phyloP scores from a whole-genome alignment of 129 eudicot genomes.

The Arctium lappa region DNA sequence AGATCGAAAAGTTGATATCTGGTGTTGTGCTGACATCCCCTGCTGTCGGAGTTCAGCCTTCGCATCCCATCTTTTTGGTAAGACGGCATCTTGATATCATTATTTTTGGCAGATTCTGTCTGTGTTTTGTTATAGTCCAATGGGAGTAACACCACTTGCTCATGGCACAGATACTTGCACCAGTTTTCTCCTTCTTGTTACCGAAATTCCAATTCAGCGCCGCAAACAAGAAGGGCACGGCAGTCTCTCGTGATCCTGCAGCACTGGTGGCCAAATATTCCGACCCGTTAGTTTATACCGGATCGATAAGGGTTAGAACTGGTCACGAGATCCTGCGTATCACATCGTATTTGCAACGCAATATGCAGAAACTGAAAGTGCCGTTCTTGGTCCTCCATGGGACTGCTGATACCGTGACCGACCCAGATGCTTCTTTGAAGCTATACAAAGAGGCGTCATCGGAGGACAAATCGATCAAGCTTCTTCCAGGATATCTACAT shows the following conservation, averaged over 20 bases:
- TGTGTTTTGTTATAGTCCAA: background rate
- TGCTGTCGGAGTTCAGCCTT: conserved; percentile 86
- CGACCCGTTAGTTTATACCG: conserved; percentile 83
- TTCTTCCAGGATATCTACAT: conserved; percentile 55
- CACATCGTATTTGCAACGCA: conserved; percentile 59
- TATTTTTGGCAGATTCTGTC: background rate
- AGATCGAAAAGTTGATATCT: conserved; percentile 41
- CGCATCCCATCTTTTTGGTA: conserved; percentile 76
- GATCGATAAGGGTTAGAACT: conserved; percentile 69
- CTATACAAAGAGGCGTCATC: conserved; percentile 65
- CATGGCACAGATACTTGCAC: conserved; percentile 59
- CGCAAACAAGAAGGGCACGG: conserved; percentile 68
- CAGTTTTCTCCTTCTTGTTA: conserved; percentile 58
- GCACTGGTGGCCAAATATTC: conserved; percentile 75
- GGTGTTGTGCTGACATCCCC: conserved; percentile 87
- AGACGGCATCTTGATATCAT: background rate
- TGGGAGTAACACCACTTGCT: background rate
- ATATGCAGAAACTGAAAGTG: conserved; percentile 36
- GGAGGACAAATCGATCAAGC: conserved; percentile 59
- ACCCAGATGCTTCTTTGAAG: conserved; percentile 65
- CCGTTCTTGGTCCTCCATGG: conserved; percentile 93
- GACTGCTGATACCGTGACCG: conserved; percentile 65
- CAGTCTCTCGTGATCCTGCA: conserved; percentile 75
- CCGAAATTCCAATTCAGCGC: conserved; percentile 81
- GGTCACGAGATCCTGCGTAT: conserved; percentile 77